Evolutionary conservation across 805 yeast species (phyloP), one percentile per base, ranked within the genome.

Genomic region (Yamadazyma akitaensis): DNA sequence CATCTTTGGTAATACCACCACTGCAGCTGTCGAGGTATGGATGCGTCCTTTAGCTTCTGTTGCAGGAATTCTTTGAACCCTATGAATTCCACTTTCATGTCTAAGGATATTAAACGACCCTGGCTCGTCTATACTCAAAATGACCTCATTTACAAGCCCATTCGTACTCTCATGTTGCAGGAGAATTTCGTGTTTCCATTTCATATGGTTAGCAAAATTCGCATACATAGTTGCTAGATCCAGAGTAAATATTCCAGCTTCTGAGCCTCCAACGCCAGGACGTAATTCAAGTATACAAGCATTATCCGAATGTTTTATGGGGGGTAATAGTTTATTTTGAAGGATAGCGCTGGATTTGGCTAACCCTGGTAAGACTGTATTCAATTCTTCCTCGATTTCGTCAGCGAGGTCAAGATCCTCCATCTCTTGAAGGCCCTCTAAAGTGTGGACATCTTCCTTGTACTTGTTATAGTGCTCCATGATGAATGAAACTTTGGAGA

Each of bases 251-350:
- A 94, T 77, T 61, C 84, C 82, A 0, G 99, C 97, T 60, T 94
- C 99, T 5, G 83, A 79, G 2, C 99, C 99, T 13, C 99, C 99
- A 2, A 92, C 89, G 7, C 99, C 99, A 0, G 98, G 97, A 47
- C 97, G 75, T 12, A 94, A 66, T 62, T 94, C 99, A 16, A 94
- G 53, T 2, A 94, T 70, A 40, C 96, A 84, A 0, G 94, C 81
- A 51, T 79, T 81, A 39, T 87, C 94, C 2, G 84, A 77, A 62
- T 85, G 87, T 38, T 81, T 83, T 53, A 85, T 84, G 2, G 87
- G 80, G 1, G 97, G 97, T 18, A 92, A 65, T 5, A 94, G 68
- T 36, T 76, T 73, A 5, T 74, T 58, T 49, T 84, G 80, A n/a
- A 88, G 65, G 28, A 67, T 64, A 1, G 64, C 60, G 0, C 81